Base-by-base conservation (phyloP, 352 stramenopile species). In the Pythium aphanidermatum region DNA sequence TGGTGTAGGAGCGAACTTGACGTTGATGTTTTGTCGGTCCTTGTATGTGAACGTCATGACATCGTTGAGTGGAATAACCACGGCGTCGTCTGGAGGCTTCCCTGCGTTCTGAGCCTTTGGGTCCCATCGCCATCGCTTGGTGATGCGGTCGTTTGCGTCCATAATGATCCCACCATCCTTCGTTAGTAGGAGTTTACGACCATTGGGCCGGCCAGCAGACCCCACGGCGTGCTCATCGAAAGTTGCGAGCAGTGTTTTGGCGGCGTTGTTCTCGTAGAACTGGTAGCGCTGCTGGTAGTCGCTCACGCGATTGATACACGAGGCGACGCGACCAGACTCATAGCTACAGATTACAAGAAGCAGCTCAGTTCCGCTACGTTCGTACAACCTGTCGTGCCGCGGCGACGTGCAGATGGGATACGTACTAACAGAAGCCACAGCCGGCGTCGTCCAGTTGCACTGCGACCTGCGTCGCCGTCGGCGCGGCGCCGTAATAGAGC, bases 221-320 rank as follows among this genome's bases (percentile, higher is more conserved):
- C 77, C 77, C n/a, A 86, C 77, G 23, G 75, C 77, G 36, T 89
- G 74, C 34, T 89, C 70, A 41, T 86, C 72, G n/a, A 89, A 30
- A 12, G 68, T 83, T 23, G 57, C 68, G 8, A 89, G 51, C 20
- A 86, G 57, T 20, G 65, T 71, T 21, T 71, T 77, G 30, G 61
- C 72, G 12, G 52, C 46, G 37, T 83, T 83, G 49, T 86, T 70
- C 53, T 74, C 70, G 30, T 85, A 89, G 40, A 85, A 86, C 53
- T 84, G 71, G 39, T 76, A 81, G 24, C 55, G 63, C 11, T 63
- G 49, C 51, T 88, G 78, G 35, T 83, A 82, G 14, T 61, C 58
- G 42, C 70, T 91, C 28, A 88, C 71, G 40, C 73, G 81, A 61
- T 76, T 88, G n/a, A 74, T 61, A 39, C 76, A 87, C 19, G 69